Percentiles rank a stretch among this genome's conserved stretches.
Evolutionary conservation across 2,329 filamentous ascomycete genomes (phyloP).

Genomic region (Fusarium marasasianum): DNA sequence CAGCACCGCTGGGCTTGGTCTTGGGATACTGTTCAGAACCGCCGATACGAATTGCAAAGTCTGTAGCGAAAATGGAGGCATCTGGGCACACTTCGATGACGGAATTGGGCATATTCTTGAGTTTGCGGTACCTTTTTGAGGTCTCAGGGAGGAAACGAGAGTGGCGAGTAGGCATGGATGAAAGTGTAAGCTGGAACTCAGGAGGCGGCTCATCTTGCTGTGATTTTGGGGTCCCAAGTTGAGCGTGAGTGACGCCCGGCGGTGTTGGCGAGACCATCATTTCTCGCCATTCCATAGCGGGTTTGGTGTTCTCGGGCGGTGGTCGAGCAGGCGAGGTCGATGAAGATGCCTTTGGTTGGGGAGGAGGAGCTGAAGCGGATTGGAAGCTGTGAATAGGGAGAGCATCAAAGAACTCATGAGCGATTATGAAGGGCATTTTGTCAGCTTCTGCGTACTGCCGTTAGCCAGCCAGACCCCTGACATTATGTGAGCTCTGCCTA

Average conservation of each 20-base stretch:
- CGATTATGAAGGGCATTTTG: conserved; percentile 90
- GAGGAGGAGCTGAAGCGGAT: conserved; percentile 62
- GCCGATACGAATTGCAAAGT: conserved; percentile 87
- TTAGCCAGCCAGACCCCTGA: conserved; percentile 11
- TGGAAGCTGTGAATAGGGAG: conserved; percentile 97
- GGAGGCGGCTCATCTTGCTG: conserved; percentile 65
- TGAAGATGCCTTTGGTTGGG: conserved; percentile 28
- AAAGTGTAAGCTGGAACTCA: conserved; percentile 88
- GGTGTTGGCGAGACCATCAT: conserved; percentile 78
- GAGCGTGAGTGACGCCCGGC: conserved; percentile 61
- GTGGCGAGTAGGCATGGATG: conserved; percentile 80
- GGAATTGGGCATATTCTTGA: conserved; percentile 73
- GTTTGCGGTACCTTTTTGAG: conserved; percentile 79
- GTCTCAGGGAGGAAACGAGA: conserved; percentile 85
- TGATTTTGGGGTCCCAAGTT: conserved; percentile 63
- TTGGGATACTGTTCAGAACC: conserved; percentile 68
- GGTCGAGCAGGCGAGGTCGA: conserved; percentile 47
- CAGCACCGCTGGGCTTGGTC: conserved; percentile 77
- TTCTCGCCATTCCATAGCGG: conserved; percentile 77
- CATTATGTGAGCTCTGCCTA: conserved; percentile 47
- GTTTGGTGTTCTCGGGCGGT: conserved; percentile 53
- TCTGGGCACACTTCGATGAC: conserved; percentile 93
- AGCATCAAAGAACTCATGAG: conserved; percentile 98
- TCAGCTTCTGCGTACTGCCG: conserved; percentile 59
- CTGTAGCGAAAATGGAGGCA: conserved; percentile 78